Base-by-base conservation (phyloP, 2,329 filamentous ascomycete species). In the Nigrospora osmanthi region DNA sequence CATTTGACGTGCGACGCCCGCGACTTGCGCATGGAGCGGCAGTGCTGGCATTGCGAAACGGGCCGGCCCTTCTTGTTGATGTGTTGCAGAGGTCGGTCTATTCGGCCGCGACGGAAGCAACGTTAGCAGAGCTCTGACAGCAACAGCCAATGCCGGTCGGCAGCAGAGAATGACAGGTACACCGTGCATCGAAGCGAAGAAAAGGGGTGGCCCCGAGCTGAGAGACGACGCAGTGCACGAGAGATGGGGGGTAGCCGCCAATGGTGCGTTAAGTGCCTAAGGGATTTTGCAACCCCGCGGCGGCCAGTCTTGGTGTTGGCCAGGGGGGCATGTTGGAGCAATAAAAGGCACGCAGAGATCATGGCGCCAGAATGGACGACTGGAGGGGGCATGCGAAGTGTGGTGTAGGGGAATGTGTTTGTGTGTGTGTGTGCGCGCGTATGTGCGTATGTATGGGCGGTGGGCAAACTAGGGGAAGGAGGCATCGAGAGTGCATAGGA, bases 51-150 rank as follows among this genome's bases (percentile, higher is more conserved):
- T 83, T 98, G 93, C 58, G 93, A 95, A 57, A 97, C 89, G 50
- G 93, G 93, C 51, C 91, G 87, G 61, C 91, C 91, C 74, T 97
- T 97, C 68, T 95, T 95, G 69, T 94, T 94, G 72, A 96, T 95
- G 65, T 95, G 89, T 61, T 88, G 85, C 54, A 97, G 79, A 54
- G 87, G 87, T 55, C 91, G 88, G 67, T 96, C 93, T 95, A 58
- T 47, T 33, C 52, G 43, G 47, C 28, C 34, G 43, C 43, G 35
- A 40, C 41, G 33, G 35, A 32, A 19, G 49, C 47, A 47, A 46
- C 35, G 46, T 47, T 54, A 47, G 48, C 32, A n/a, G 39, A 38
- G 32, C 36, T 37, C 19, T 32, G 43, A 34, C 23, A 4, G 39
- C 44, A 38, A 46, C 40, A 45, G 28, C 47, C 44, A 47, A 30